Percentiles rank a stretch among this genome's conserved stretches.
Conservation (phyloP, 148 eudicot species). For the Vaccinium myrtillus region DNA sequence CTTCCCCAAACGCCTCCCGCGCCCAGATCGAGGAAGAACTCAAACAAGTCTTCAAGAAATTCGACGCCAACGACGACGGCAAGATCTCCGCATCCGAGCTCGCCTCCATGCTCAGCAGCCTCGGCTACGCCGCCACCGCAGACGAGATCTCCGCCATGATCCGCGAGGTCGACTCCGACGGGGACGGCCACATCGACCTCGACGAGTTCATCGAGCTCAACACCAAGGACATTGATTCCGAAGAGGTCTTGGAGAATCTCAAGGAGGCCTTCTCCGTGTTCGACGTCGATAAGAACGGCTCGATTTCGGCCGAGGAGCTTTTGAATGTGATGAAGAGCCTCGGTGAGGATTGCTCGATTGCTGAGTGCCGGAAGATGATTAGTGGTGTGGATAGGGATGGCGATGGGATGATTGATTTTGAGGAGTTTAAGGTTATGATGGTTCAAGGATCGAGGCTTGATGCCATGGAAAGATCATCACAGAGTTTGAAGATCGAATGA, state of each 20-base stretch:
- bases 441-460: slow-evolving; percentile 25
- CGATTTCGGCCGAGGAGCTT: slow-evolving; percentile 45
- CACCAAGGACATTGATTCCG: slow-evolving; percentile 39
- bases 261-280: slow-evolving; percentile 45
- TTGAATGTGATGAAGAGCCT: slow-evolving; percentile 36
- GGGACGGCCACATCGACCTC: slow-evolving; percentile 51
- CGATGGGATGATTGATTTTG: slow-evolving; percentile 43
- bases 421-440: slow-evolving; percentile 51
- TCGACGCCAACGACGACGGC: slow-evolving; percentile 60
- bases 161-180: slow-evolving; percentile 41
- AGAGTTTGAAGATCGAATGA: not conserved
- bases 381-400: slow-evolving; percentile 48
- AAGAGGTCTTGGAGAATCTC: slow-evolving; percentile 37
- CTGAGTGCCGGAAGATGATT: slow-evolving; percentile 51
- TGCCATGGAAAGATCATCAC: not conserved
- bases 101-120: slow-evolving; percentile 35
- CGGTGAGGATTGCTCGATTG: slow-evolving; percentile 43
- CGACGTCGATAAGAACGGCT: slow-evolving; percentile 46
- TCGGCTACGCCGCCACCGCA: slow-evolving; percentile 34
- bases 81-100: slow-evolving; percentile 49
- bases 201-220: slow-evolving; percentile 47
- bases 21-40: slow-evolving; percentile 42
- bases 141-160: slow-evolving; percentile 38
- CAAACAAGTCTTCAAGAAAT: slow-evolving; percentile 50
- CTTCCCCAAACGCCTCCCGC: slow-evolving; percentile 7